Conservation (phyloP, 805 yeast species). For the Starmerella stellata region DNA sequence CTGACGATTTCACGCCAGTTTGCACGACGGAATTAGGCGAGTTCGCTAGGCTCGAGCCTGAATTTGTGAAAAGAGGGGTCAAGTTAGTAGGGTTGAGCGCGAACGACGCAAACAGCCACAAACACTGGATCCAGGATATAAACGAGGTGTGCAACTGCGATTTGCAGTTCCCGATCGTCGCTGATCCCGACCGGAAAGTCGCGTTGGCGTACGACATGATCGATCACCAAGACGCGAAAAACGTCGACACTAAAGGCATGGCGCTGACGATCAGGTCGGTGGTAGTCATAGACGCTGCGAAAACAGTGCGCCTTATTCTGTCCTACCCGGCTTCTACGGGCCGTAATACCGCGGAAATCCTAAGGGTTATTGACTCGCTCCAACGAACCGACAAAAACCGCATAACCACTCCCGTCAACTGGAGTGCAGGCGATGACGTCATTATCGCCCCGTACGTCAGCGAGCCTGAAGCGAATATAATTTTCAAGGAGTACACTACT, state of each 20-base stretch:
- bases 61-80: conserved; percentile 66
- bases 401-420: conserved; percentile 83
- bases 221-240: conserved; percentile 69
- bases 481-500: conserved; percentile 75
- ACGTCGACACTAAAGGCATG: conserved; percentile 50
- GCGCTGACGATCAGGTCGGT: conserved; percentile 88
- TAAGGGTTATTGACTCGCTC: conserved; percentile 78
- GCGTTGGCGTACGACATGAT: conserved; percentile 74
- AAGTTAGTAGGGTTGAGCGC: conserved; percentile 84
- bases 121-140: conserved; percentile 77
- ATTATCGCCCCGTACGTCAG: conserved; percentile 81
- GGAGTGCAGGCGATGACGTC: conserved; percentile 83
- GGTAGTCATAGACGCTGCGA: conserved; percentile 77
- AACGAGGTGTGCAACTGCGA: conserved; percentile 66
- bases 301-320: conserved; percentile 73
- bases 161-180: conserved; percentile 77
- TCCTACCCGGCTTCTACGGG: conserved; percentile 91
- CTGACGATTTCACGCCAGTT: conserved; percentile 92
- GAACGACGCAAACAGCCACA: conserved; percentile 61
- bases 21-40: conserved; percentile 95
- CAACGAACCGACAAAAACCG: conserved; percentile 77
- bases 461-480: conserved; percentile 64
- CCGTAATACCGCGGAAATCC: conserved; percentile 84
- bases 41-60: conserved; percentile 74
- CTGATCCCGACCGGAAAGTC: conserved; percentile 71